phyloP scores from a whole-genome alignment of 1,284 basidiomycete species.

The Afroboletus lepidellus region DNA sequence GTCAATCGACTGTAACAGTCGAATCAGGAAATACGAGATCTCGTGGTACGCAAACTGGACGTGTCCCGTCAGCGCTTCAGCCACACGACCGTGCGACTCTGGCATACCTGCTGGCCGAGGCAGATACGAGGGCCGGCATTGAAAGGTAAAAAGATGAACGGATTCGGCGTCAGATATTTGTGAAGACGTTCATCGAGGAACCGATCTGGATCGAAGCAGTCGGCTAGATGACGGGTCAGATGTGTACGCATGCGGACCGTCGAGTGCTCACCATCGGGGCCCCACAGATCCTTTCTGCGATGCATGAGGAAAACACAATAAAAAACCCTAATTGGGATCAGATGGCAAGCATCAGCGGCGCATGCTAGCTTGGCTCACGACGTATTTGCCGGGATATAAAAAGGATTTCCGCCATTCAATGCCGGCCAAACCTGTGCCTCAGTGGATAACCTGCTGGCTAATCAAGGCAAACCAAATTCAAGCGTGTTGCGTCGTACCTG shows the following conservation, averaged over 20 bases:
- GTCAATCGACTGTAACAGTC: constrained; percentile 41
- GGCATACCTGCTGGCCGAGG: constrained; percentile 43
- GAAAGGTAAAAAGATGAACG: constrained; percentile 40
- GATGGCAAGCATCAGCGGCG: neutral
- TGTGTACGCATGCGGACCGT: neutral
- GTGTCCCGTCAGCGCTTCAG: neutral
- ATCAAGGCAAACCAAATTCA: neutral
- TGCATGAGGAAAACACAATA: constrained; percentile 37
- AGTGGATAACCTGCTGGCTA: neutral
- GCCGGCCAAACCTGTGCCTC: constrained; percentile 23
- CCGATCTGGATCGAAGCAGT: constrained; percentile 40
- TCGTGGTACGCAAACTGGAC: constrained; percentile 44
- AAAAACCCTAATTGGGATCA: constrained; percentile 13
- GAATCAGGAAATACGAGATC: constrained; percentile 40
- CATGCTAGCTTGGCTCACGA: constrained; percentile 6
- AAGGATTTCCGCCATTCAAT: constrained; percentile 19
- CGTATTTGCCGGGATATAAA: constrained; percentile 25
- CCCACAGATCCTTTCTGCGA: constrained; percentile 38
- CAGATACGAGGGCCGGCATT: constrained; percentile 49
- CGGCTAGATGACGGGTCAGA: constrained; percentile 22
- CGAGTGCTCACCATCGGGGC: constrained; percentile 34
- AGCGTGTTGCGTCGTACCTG: neutral
- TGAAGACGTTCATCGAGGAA: constrained; percentile 37
- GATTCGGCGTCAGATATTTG: constrained; percentile 33
- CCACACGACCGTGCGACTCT: too few species aligned